Conservation (phyloP, 768 basidiomycete species). For the Xerocomellus intermedius region DNA sequence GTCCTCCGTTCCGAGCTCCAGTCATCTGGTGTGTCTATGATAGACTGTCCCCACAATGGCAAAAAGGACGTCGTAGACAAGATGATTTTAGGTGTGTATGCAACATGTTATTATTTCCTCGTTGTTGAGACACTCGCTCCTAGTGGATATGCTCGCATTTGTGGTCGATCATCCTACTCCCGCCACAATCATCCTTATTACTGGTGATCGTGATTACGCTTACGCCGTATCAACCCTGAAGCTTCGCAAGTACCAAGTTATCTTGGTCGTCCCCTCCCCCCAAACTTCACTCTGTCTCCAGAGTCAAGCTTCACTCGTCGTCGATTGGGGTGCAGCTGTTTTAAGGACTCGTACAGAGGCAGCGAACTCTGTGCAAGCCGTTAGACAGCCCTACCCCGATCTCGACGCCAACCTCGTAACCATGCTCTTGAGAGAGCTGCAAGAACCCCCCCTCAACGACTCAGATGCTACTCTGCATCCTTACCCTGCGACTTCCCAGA, state of each 20-base stretch:
- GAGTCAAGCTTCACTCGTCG: slow-evolving; percentile 50
- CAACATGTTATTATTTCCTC: neutral
- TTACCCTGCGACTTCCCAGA: neutral
- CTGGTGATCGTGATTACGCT: slow-evolving; percentile 65
- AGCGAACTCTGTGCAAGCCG: neutral
- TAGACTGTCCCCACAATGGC: slow-evolving; percentile 35
- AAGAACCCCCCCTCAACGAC: slow-evolving; percentile 15
- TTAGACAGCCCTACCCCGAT: slow-evolving; percentile 28
- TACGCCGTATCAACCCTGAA: slow-evolving; percentile 59
- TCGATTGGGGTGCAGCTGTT: slow-evolving; percentile 51
- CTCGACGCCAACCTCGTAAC: slow-evolving; percentile 22
- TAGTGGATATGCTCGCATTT: slow-evolving; percentile 63
- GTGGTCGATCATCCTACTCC: slow-evolving; percentile 58
- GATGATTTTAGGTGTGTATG: slow-evolving; percentile 42
- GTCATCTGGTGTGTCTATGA: slow-evolving; percentile 43
- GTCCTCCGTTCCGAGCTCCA: slow-evolving; percentile 42
- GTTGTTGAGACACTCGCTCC: neutral
- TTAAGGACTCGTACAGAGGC: slow-evolving; percentile 32
- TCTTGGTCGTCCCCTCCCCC: slow-evolving; percentile 44
- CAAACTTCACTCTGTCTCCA: slow-evolving; percentile 45
- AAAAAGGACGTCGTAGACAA: slow-evolving; percentile 43
- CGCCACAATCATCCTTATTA: slow-evolving; percentile 58
- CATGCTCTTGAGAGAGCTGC: slow-evolving; percentile 24
- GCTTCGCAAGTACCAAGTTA: slow-evolving; percentile 50
- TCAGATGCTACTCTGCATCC: slow-evolving; percentile 7